phyloP scores from a whole-genome alignment of 768 basidiomycete species.

The Rickenella mellea region DNA sequence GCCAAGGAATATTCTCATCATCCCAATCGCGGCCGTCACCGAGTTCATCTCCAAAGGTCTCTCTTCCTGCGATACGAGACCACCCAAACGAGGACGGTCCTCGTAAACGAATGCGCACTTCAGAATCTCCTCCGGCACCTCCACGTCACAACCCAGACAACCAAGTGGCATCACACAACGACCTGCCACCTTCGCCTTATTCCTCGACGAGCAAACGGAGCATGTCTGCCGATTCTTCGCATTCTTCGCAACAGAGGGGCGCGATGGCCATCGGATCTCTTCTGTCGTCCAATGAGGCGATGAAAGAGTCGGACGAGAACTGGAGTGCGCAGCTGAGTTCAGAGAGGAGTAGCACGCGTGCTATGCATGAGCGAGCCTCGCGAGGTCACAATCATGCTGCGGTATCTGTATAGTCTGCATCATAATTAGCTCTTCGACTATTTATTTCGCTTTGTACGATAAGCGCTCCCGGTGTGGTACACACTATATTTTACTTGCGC shows the following conservation, averaged over 20 bases:
- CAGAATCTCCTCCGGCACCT: conserved; percentile 1
- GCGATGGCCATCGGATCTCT: conserved; percentile 79
- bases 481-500: too few relatives aligned
- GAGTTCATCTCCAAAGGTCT: conserved; percentile 13
- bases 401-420: too few relatives aligned
- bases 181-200: conserved; percentile 66
- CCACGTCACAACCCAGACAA: background rate
- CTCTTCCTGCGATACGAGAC: conserved; percentile 5
- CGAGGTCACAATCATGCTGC: too few relatives aligned
- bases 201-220: conserved; percentile 42
- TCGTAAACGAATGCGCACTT: conserved; percentile 19
- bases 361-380: too few relatives aligned
- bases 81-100: conserved; percentile 18
- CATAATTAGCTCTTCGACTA: too few relatives aligned
- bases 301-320: too few relatives aligned
- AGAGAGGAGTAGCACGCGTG: too few relatives aligned
- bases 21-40: too few relatives aligned
- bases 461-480: too few relatives aligned
- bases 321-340: too few relatives aligned
- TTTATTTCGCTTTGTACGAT: too few relatives aligned
- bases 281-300: too few relatives aligned
- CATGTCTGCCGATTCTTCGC: conserved; percentile 32
- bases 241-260: conserved; percentile 60
- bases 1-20: conserved; percentile 15
- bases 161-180: conserved; percentile 24